Base-by-base conservation (phyloP, 441 rosid genomes). In the Eutrema salsugineum region DNA sequence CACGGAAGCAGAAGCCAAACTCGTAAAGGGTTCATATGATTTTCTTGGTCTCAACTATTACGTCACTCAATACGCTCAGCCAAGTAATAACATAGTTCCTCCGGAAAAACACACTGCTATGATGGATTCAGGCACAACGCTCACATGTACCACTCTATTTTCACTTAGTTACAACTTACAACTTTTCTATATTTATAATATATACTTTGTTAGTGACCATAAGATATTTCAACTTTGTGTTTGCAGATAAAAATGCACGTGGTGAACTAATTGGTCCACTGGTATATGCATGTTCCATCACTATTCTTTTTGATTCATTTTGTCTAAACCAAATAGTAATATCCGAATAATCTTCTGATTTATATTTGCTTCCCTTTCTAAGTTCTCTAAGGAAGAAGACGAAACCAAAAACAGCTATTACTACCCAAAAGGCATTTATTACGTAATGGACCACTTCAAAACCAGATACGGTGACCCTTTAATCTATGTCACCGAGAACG, bases 1-100 rank as follows among this genome's bases (percentile, higher is more conserved):
- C 56, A 79, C 59, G 0, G 22, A 60, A 1, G 38, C 46, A 15
- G 75, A 82, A 59, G 47, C 80, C 1, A 4, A 28, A 2, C 68
- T 76, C 54, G 66, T 85, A 2, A 66, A 70, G 28, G 74, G 78
- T 36, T 81, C 86, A 7, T 64, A 12, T n/a, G 86, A 84, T 67
- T 84, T 78, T 39, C 58, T 84, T 33, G 84, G 82, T 5, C 16
- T 82, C 22, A 84, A 82, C 61, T 80, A 80, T 50, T 82, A 82
- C 70, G 35, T 77, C 10, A 51, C 80, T 19, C 43, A 50, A 7
- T 84, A 74, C 11, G 82, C 59, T 11, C 58, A 38, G 8, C 61
- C 63, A 14, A 30, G 22, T 42, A n/a, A 20, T 33, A 8, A 33
- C 8, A 39, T 38, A 44, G 44, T 5, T 47, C 39, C 71, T 65